Evolutionary conservation across 169 alveolate genomes (phyloP).

Genomic region (Plasmodium ovale): DNA sequence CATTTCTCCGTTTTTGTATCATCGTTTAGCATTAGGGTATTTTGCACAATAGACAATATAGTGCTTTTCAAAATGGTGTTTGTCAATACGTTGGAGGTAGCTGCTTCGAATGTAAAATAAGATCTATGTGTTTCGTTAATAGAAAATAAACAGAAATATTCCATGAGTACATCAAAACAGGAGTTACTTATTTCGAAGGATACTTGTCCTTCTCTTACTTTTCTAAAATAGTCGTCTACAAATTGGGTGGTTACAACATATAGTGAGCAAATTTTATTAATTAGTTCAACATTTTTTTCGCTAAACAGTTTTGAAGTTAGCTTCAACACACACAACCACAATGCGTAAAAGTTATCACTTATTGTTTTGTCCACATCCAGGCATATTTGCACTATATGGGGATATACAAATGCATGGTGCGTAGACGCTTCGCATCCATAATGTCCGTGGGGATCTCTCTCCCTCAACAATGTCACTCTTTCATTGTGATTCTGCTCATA

Average conservation of each 20-base stretch:
- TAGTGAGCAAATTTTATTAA: slow-evolving; percentile 44
- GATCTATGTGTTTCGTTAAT: slow-evolving; percentile 25
- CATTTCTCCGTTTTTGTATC: slow-evolving; percentile 54
- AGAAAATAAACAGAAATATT: slow-evolving; percentile 56
- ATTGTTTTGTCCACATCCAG: slow-evolving; percentile 44
- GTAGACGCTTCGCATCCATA: too few relatives aligned
- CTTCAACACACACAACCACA: slow-evolving; percentile 53
- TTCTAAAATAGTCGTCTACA: slow-evolving; percentile 35
- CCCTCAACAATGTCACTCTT: background rate
- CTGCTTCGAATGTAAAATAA: slow-evolving; percentile 50
- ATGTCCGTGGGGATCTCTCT: too few relatives aligned
- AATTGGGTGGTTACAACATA: slow-evolving; percentile 14
- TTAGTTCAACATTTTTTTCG: slow-evolving; percentile 34
- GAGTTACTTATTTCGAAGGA: slow-evolving; percentile 16
- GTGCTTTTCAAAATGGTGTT: slow-evolving; percentile 27
- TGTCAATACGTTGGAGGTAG: slow-evolving; percentile 3
- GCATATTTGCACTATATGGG: slow-evolving; percentile 26
- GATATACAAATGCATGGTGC: background rate
- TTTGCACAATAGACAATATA: slow-evolving; percentile 12
- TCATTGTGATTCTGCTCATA: background rate
- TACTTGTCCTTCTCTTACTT: background rate
- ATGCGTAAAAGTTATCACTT: slow-evolving; percentile 52
- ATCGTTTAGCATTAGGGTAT: slow-evolving; percentile 30
- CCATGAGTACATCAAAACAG: slow-evolving; percentile 62
- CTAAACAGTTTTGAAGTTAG: slow-evolving; percentile 13